Percentiles rank a stretch among this genome's conserved stretches.
Conservation (phyloP, 305 asterid genomes). For the Fraxinus greggii region DNA sequence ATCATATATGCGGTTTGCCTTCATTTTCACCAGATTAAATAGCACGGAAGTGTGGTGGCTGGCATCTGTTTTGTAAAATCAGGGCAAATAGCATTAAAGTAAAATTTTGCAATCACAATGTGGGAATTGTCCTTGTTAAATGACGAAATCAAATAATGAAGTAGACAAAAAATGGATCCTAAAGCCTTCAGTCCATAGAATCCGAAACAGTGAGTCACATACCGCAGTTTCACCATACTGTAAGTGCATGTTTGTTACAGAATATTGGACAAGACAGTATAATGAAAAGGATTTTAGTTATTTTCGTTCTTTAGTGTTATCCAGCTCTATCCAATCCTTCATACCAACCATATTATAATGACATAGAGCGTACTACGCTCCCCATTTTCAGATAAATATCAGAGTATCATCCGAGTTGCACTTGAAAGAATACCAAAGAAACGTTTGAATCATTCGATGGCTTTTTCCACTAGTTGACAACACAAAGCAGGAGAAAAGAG, state of each 20-base stretch:
- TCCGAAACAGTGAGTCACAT: not conserved
- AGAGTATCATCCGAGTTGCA: not conserved
- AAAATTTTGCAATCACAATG: not conserved
- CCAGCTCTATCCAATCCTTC: not conserved
- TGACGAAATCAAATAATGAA: not conserved
- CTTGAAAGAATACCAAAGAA: not conserved
- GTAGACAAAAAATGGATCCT: not conserved
- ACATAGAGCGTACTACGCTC: not conserved
- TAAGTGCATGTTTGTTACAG: not conserved
- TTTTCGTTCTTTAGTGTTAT: not conserved
- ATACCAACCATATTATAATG: not conserved
- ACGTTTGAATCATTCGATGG: not conserved
- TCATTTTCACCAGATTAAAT: not conserved
- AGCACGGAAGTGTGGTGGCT: not conserved
- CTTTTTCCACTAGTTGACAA: constrained; percentile 10
- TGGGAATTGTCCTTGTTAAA: not conserved
- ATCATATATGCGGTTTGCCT: not conserved
- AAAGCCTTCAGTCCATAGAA: not conserved
- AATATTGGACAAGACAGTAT: not conserved
- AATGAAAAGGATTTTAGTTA: not conserved
- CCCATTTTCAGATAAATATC: not conserved
- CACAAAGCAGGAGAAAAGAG: not conserved
- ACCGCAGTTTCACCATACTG: not conserved
- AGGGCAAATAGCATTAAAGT: not conserved
- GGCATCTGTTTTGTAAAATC: not conserved